Evolutionary conservation across 2,329 filamentous ascomycete species (phyloP), one percentile per base, ranked within the genome.

Genomic region (Hirsutella rhossiliensis): DNA sequence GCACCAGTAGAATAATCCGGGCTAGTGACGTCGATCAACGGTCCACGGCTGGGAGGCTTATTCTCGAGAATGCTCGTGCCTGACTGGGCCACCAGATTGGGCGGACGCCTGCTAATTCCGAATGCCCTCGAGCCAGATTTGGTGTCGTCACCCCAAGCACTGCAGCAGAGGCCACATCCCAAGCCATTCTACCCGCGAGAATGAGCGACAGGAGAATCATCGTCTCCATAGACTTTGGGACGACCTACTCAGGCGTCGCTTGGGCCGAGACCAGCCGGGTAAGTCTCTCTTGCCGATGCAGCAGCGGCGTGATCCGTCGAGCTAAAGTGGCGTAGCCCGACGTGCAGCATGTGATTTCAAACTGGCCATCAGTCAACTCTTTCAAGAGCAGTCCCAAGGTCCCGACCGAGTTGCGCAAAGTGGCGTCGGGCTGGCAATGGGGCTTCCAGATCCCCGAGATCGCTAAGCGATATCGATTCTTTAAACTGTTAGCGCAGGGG

Each of bases 191-290:
- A 43, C 45, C 47, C 49, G 45, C 45, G 41, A 54, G 38, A 46
- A 63, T 63, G 60, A 47, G 49, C 44, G 53, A 55, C 36, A 52
- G 64, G 51, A 68, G 63, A 53, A 67, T 75, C 47, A 63, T 75
- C 42, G 63, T 75, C 48, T 72, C 69, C 18, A 69, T 76, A 46
- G 73, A 76, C 52, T 76, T 76, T 50, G 73, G 73, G 23, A 76
- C 73, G 12, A 77, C 73, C 5, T 76, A 71, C 53, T 73, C 72
- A 13, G 72, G 71, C 28, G 62, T 75, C n/a, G 69, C 70, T 28
- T 76, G 70, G 68, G 67, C 66, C 37, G 63, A 71, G 46, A 67
- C 67, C 40, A 60, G 51, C 40, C 56, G 56, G 32, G 62, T 62
- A 58, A 56, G 61, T 27, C 20, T 8, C 7, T 39, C 8, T 9